Evolutionary conservation across 106 monocot species (phyloP).

Genomic region (Dendrobium officinale): DNA sequence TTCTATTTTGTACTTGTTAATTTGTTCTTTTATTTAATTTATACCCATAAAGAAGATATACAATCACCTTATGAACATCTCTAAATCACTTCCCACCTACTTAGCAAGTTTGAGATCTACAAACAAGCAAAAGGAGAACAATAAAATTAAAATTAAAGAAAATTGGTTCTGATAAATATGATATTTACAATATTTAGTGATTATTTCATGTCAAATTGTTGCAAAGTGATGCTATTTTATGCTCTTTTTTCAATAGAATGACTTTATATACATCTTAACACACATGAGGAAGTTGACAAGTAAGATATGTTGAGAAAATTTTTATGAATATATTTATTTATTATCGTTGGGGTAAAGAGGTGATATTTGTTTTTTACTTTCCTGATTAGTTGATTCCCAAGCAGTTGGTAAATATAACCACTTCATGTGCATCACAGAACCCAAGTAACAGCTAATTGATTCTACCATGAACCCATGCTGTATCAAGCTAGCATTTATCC

Average conservation of each 20-base stretch:
- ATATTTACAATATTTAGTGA: background rate
- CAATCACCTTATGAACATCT: background rate
- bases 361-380: background rate
- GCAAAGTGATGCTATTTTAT: background rate
- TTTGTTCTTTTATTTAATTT: no score
- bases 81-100: background rate
- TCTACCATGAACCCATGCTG: background rate
- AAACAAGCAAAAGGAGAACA: background rate
- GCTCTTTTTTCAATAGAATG: background rate
- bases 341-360: background rate
- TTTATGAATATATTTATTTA: background rate
- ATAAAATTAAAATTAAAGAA: background rate
- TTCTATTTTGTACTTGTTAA: no score
- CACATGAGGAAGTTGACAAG: background rate
- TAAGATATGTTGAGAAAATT: background rate
- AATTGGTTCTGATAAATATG: background rate
- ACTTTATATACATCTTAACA: background rate
- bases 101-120: background rate
- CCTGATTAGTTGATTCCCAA: background rate
- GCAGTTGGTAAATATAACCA: background rate
- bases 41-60: background rate
- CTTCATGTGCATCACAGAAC: background rate
- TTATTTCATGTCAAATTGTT: background rate
- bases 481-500: background rate
- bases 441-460: background rate